Percentiles rank a stretch among this genome's conserved stretches.
phyloP scores from a whole-genome alignment of 768 basidiomycete species.

The Amanita thiersii region DNA sequence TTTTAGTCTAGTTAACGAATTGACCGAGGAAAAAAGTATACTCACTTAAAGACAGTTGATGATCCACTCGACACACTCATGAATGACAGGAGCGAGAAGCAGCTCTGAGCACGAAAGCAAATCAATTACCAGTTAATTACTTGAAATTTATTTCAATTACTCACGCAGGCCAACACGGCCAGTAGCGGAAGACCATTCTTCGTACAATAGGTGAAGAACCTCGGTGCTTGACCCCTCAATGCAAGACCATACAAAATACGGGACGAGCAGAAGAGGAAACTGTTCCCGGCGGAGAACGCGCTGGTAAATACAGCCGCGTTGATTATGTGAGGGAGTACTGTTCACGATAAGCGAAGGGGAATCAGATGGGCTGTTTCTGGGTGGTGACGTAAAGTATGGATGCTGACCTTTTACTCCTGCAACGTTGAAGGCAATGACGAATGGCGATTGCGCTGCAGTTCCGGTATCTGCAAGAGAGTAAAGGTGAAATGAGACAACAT shows the following conservation, averaged over 20 bases:
- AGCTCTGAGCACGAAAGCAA: constrained; percentile 19
- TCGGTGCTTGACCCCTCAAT: constrained; percentile 42
- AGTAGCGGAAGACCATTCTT: constrained; percentile 38
- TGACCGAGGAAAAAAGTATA: constrained; percentile 3
- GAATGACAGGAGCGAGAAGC: constrained; percentile 46
- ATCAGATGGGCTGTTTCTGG: no score
- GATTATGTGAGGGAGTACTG: constrained; percentile 57
- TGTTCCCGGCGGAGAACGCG: constrained; percentile 68
- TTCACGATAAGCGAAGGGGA: background rate
- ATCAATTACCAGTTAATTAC: background rate
- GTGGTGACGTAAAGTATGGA: background rate
- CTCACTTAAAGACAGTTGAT: constrained; percentile 49
- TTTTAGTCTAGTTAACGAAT: background rate
- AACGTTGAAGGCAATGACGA: constrained; percentile 71
- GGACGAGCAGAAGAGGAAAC: constrained; percentile 48
- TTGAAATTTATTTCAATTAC: constrained; percentile 9
- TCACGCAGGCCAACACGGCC: constrained; percentile 27
- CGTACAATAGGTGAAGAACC: constrained; percentile 34
- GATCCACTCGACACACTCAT: constrained; percentile 56
- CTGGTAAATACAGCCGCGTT: constrained; percentile 67
- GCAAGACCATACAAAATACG: constrained; percentile 47
- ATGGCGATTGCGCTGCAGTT: constrained; percentile 75
- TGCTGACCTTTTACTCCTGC: constrained; percentile 57
- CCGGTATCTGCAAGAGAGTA: constrained; percentile 25
- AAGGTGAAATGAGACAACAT: background rate